These are phyloP conservation scores for Gossypium thurberi DNA, from an alignment of 345 rosid species.

Conservation along the genomic window DNA sequence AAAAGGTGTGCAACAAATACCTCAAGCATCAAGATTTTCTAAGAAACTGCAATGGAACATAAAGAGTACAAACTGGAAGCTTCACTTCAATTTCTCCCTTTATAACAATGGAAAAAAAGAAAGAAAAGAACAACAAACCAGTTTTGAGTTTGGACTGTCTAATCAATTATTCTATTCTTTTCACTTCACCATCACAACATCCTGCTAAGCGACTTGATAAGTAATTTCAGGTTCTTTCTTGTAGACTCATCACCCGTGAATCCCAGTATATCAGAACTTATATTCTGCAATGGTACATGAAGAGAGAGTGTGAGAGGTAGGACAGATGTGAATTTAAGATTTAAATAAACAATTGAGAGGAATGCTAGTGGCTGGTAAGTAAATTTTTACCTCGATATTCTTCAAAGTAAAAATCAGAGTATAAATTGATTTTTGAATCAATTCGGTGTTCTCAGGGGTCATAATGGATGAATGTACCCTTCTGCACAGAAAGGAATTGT, in stretches of 20 bases:
- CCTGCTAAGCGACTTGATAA: conserved; percentile 95
- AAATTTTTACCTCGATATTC: conserved; percentile 71
- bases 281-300: conserved; percentile 44
- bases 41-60: neutral
- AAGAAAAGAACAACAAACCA: neutral
- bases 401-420: conserved; percentile 84
- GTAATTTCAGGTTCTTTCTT: conserved; percentile 73
- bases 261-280: conserved; percentile 93
- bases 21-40: conserved; percentile 5
- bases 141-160: neutral
- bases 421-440: conserved; percentile 75
- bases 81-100: neutral
- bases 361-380: neutral
- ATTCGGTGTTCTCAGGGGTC: conserved; percentile 92
- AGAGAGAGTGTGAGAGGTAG: neutral
- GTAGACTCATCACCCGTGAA: conserved; percentile 98
- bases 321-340: neutral
- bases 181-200: conserved; percentile 52
- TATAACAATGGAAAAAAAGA: neutral
- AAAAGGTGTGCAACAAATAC: neutral
- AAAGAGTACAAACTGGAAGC: neutral
- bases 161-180: neutral
- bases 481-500: conserved; percentile 28
- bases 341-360: neutral
- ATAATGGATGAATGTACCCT: conserved; percentile 68